Evolutionary conservation across 2,329 filamentous ascomycete species (phyloP).

Genomic region (Trematosphaeria pertusa): DNA sequence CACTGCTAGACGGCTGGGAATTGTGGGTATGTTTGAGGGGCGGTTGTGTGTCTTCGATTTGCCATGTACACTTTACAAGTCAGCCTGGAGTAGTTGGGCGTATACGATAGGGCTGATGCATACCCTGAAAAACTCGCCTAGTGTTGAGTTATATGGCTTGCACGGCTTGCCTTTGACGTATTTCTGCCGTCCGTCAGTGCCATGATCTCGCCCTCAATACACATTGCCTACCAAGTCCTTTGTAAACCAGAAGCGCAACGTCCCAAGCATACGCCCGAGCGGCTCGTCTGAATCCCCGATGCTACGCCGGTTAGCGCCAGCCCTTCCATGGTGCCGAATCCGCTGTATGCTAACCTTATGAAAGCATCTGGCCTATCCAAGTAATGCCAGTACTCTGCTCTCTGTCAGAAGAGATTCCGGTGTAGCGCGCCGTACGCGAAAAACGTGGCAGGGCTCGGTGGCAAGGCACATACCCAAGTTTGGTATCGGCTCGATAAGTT

Average conservation of each 20-base stretch:
- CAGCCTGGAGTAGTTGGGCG: conserved; percentile 21
- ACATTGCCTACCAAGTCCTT: conserved; percentile 75
- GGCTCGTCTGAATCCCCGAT: conserved; percentile 90
- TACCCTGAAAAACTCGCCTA: conserved; percentile 97
- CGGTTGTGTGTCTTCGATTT: conserved; percentile 80
- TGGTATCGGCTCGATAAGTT: conserved; percentile 92
- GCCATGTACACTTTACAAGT: conserved; percentile 82
- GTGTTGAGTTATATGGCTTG: conserved; percentile 97
- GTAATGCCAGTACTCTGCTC: conserved; percentile 95
- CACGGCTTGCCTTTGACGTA: conserved; percentile 98
- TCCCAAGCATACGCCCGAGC: conserved; percentile 92
- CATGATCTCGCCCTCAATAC: background rate
- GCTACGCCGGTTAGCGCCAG: conserved; percentile 54
- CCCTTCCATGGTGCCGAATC: background rate
- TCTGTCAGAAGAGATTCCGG: conserved; percentile 30
- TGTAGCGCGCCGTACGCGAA: too few species aligned
- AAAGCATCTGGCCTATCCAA: conserved; percentile 95
- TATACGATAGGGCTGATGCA: conserved; percentile 36
- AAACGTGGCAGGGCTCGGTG: too few species aligned
- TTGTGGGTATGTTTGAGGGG: conserved; percentile 55
- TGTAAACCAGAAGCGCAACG: conserved; percentile 96
- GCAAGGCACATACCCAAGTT: conserved; percentile 71
- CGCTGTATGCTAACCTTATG: conserved; percentile 57
- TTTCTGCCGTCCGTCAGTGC: conserved; percentile 65
- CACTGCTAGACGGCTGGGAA: conserved; percentile 50